Conservation (phyloP, 2,329 filamentous ascomycete genomes). For the Zymoseptoria pseudotritici region DNA sequence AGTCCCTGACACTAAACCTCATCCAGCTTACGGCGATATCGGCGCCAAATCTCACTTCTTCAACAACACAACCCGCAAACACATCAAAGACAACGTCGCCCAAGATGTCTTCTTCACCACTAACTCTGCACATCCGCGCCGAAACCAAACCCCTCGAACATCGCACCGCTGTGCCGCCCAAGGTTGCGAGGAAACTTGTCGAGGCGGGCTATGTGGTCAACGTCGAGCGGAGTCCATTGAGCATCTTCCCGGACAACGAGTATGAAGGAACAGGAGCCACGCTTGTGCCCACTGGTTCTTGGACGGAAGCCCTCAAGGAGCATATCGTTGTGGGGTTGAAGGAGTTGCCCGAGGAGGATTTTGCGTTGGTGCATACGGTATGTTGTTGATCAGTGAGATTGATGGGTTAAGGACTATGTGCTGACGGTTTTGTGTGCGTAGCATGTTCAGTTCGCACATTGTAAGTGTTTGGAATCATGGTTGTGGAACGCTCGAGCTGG, state of each 20-base stretch:
- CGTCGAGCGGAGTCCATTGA: conserved; percentile 33
- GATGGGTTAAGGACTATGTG: neutral
- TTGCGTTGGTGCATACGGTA: conserved; percentile 59
- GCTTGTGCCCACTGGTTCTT: conserved; percentile 35
- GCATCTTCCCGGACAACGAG: conserved; percentile 34
- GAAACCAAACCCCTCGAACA: conserved; percentile 35
- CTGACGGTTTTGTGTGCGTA: conserved; percentile 6
- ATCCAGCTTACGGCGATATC: neutral
- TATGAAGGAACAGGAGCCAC: conserved; percentile 35
- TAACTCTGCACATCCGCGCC: conserved; percentile 26
- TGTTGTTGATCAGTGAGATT: neutral
- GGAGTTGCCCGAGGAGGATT: conserved; percentile 49
- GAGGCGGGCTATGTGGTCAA: conserved; percentile 35
- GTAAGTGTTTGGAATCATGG: conserved; percentile 9
- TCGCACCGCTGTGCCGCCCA: conserved; percentile 32
- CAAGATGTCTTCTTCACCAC: conserved; percentile 9
- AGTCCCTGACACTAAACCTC: neutral
- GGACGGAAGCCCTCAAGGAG: conserved; percentile 35
- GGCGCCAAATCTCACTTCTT: neutral
- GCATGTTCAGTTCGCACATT: conserved; percentile 34
- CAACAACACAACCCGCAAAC: neutral
- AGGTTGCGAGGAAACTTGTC: conserved; percentile 35
- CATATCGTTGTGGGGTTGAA: conserved; percentile 33
- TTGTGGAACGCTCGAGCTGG: neutral
- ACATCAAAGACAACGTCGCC: neutral